These are phyloP conservation scores for Kodamaea fungicola DNA, from an alignment of 1,139 yeast genomes.

Conservation along the genomic window DNA sequence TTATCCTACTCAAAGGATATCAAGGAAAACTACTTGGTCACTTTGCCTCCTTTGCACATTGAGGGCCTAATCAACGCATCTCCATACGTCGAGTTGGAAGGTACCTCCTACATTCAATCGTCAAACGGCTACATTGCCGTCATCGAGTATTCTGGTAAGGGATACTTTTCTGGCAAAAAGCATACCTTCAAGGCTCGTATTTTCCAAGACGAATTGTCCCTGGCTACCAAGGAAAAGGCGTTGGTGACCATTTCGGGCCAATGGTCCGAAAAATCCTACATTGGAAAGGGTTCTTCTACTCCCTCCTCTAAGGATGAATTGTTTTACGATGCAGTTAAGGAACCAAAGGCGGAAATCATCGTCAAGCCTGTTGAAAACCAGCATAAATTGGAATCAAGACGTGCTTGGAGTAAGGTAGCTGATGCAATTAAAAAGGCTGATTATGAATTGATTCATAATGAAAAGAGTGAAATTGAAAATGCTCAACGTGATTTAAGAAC, in stretches of 20 bases:
- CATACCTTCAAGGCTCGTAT: conserved; percentile 86
- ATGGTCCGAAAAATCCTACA: conserved; percentile 78
- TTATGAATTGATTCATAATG: conserved; percentile 67
- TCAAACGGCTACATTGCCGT: conserved; percentile 73
- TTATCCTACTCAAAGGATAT: conserved; percentile 52
- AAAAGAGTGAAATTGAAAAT: conserved; percentile 76
- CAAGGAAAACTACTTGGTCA: conserved; percentile 70
- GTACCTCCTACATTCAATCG: conserved; percentile 75
- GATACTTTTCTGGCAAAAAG: conserved; percentile 95
- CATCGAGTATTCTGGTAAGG: conserved; percentile 85
- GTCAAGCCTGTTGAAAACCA: conserved; percentile 82
- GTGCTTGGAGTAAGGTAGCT: conserved; percentile 85
- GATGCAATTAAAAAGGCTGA: conserved; percentile 77
- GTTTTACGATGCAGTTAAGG: conserved; percentile 67
- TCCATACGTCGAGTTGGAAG: conserved; percentile 89
- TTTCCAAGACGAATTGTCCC: conserved; percentile 49
- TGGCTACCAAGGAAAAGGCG: conserved; percentile 56
- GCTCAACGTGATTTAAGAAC: conserved; percentile 78
- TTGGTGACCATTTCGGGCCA: conserved; percentile 81
- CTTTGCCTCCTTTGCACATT: conserved; percentile 94
- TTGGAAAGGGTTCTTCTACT: conserved; percentile 38
- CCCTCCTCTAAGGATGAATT: conserved; percentile 41
- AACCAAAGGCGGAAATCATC: conserved; percentile 50
- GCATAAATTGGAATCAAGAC: conserved; percentile 71
- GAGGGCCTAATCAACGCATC: conserved; percentile 90